A percentile compares a stretch with the other conserved stretches of the same genome.
phyloP scores from a whole-genome alignment of 768 basidiomycete genomes.

The Panellus pusillus region DNA sequence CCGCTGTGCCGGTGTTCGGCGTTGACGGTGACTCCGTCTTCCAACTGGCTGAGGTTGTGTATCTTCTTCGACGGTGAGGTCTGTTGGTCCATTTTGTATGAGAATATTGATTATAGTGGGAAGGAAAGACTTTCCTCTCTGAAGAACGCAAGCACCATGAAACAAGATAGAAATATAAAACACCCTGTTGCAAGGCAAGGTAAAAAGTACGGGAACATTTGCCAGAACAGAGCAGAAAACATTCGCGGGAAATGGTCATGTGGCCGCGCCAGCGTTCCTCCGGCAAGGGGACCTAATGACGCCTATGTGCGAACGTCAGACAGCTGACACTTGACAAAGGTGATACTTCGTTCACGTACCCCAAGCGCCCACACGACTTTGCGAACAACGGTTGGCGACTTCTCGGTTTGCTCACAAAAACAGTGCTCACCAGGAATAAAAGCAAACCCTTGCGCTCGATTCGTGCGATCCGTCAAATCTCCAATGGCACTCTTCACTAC shows the following conservation, averaged over 20 bases:
- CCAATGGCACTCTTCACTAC: conserved; percentile 48
- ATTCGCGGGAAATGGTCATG: conserved; percentile 60
- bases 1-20: too few species aligned
- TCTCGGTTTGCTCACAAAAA: too few species aligned
- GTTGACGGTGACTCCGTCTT: conserved; percentile 30
- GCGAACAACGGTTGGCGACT: too few species aligned
- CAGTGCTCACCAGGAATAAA: conserved; percentile 29
- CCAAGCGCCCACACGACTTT: too few species aligned
- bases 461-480: conserved; percentile 41
- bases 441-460: conserved; percentile 42
- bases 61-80: not conserved
- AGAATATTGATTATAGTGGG: not conserved
- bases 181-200: conserved; percentile 49
- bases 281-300: conserved; percentile 54
- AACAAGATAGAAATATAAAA: conserved; percentile 33
- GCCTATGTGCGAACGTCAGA: not conserved
- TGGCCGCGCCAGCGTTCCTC: conserved; percentile 65
- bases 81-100: too few species aligned
- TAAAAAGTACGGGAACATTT: conserved; percentile 74
- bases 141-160: conserved; percentile 36
- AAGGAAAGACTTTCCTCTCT: conserved; percentile 37
- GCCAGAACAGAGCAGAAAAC: conserved; percentile 59
- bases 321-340: too few species aligned
- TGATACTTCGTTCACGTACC: too few species aligned
- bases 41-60: not conserved